Percentiles rank a stretch among this genome's conserved stretches.
phyloP scores from a whole-genome alignment of 257 asterid species.

The Leonotis leonurus region DNA sequence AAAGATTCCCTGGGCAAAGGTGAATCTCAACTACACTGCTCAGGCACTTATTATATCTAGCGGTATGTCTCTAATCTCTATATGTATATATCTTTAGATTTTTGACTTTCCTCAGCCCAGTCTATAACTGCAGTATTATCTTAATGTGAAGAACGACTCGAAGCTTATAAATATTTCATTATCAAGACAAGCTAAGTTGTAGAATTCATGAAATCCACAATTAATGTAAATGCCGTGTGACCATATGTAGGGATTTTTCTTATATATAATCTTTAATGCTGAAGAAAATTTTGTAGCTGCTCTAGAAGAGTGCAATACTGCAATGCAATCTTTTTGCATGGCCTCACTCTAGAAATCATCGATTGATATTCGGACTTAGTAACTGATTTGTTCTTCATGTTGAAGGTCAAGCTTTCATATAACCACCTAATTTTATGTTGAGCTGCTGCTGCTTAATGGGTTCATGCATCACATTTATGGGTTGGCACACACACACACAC shows the following conservation, averaged over 20 bases:
- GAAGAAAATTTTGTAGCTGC: neutral
- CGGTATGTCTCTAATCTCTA: conserved; percentile 36
- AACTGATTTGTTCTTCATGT: neutral
- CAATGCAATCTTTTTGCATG: neutral
- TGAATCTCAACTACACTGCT: conserved; percentile 70
- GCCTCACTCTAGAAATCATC: neutral
- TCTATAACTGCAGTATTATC: neutral
- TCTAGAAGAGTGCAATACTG: neutral
- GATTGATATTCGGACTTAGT: neutral
- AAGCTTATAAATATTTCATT: neutral
- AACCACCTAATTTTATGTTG: neutral
- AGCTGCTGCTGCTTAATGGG: neutral
- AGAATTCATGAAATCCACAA: neutral
- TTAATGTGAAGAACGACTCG: neutral
- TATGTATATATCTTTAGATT: neutral
- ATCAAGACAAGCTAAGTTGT: neutral
- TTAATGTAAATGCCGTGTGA: neutral
- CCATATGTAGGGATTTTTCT: neutral
- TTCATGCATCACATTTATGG: neutral
- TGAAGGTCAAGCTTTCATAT: neutral
- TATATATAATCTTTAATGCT: neutral
- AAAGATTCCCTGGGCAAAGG: conserved; percentile 83
- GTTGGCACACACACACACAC: neutral
- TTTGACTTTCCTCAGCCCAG: neutral
- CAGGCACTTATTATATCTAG: conserved; percentile 79